phyloP scores from a whole-genome alignment of 495 filamentous ascomycete species.

The Daldinia caldariorum region DNA sequence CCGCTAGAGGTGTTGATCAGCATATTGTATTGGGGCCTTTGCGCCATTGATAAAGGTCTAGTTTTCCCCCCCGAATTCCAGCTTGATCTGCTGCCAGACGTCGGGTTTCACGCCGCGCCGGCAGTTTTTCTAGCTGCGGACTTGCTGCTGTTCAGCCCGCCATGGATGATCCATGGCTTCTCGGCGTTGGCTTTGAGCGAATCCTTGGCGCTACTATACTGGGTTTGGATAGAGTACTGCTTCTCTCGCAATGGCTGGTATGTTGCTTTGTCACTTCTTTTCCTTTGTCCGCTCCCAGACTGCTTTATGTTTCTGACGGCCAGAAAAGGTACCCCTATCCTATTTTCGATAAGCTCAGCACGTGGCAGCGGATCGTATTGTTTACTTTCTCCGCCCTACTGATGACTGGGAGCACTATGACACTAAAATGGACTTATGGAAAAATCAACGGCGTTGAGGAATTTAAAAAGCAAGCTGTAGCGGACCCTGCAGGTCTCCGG shows the following conservation, averaged over 20 bases:
- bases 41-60: conserved; percentile 68
- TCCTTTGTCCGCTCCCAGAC: neutral
- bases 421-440: conserved; percentile 73
- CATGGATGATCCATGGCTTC: conserved; percentile 74
- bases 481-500: conserved; percentile 41
- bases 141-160: conserved; percentile 78
- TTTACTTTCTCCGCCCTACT: conserved; percentile 74
- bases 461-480: conserved; percentile 46
- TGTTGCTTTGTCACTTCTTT: conserved; percentile 33
- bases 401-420: conserved; percentile 75
- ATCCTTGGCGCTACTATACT: conserved; percentile 77
- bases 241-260: conserved; percentile 78
- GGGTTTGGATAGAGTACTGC: conserved; percentile 89
- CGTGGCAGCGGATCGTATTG: conserved; percentile 69
- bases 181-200: conserved; percentile 70
- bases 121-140: conserved; percentile 76
- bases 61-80: conserved; percentile 59
- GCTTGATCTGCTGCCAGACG: conserved; percentile 64
- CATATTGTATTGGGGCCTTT: conserved; percentile 85
- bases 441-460: conserved; percentile 72
- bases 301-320: conserved; percentile 24
- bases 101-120: conserved; percentile 83
- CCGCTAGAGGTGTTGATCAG: conserved; percentile 85
- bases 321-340: conserved; percentile 83
- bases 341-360: conserved; percentile 72